A percentile compares a stretch with the other conserved stretches of the same genome.
phyloP scores from a whole-genome alignment of 2,329 filamentous ascomycete species.

The Verticillium nonalfalfae region DNA sequence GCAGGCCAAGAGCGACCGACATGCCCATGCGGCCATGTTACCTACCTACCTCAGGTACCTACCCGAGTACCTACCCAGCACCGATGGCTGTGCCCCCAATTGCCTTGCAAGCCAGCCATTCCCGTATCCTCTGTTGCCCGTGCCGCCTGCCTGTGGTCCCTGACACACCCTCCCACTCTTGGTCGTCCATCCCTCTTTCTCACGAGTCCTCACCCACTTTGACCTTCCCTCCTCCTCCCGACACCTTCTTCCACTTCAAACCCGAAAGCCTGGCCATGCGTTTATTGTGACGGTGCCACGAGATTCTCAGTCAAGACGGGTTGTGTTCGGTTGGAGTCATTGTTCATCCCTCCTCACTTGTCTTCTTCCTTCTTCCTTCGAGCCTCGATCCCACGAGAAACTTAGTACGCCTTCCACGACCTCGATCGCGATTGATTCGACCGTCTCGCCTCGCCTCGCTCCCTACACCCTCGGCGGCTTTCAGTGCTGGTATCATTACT shows the following conservation, averaged over 20 bases:
- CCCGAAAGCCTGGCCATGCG: not conserved
- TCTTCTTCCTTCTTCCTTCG: not conserved
- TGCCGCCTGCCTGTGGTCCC: not conserved
- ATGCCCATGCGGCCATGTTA: not conserved
- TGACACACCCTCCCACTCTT: not conserved
- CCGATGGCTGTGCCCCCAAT: not conserved
- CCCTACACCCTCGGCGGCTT: not conserved
- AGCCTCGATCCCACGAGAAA: not conserved
- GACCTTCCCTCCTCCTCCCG: not conserved
- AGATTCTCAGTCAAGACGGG: not conserved
- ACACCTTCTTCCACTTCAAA: not conserved
- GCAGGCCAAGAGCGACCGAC: not conserved
- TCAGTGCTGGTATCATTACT: not conserved
- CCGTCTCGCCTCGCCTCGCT: not conserved
- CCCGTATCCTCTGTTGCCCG: not conserved
- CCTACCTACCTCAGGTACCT: not conserved
- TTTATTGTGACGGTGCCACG: not conserved
- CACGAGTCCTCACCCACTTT: conserved; percentile 7
- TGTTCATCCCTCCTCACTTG: conserved; percentile 2
- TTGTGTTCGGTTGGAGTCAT: not conserved
- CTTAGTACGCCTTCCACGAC: conserved; percentile 3
- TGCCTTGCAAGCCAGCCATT: not conserved
- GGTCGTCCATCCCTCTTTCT: not conserved
- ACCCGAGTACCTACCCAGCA: not conserved
- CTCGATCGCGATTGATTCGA: not conserved